Evolutionary conservation across 2,329 filamentous ascomycete genomes (phyloP).

Genomic region (Epichloe typhina): DNA sequence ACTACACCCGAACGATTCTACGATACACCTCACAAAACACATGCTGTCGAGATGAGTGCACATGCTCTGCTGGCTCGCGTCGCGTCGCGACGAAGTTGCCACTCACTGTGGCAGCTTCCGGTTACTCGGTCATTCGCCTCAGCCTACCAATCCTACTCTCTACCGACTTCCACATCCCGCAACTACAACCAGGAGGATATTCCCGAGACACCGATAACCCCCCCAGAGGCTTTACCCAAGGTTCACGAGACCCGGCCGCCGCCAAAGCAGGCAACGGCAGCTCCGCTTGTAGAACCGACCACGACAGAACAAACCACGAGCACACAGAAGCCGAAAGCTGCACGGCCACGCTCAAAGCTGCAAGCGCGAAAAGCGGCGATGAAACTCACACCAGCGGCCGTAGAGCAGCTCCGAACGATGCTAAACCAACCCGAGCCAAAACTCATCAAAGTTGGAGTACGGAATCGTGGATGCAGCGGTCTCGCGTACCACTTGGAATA

Average conservation of each 20-base stretch:
- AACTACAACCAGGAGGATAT: conserved; percentile 28
- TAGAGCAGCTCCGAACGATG: conserved; percentile 63
- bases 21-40: neutral
- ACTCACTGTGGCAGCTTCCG: conserved; percentile 29
- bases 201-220: conserved; percentile 34
- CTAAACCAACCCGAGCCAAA: conserved; percentile 81
- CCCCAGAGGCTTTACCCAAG: conserved; percentile 28
- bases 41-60: conserved; percentile 29
- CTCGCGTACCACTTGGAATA: conserved; percentile 90
- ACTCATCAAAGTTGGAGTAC: conserved; percentile 86
- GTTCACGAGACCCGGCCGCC: conserved; percentile 41
- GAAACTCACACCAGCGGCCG: conserved; percentile 66
- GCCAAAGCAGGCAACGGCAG: conserved; percentile 11
- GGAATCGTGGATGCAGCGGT: conserved; percentile 87
- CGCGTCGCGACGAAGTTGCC: conserved; percentile 27
- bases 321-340: conserved; percentile 46
- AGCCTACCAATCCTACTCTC: conserved; percentile 39
- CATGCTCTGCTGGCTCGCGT: conserved; percentile 26
- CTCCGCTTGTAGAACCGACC: conserved; percentile 7
- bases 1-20: neutral
- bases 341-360: conserved; percentile 22
- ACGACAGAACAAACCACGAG: neutral
- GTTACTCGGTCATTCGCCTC: conserved; percentile 17
- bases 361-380: conserved; percentile 80
- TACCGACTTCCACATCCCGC: conserved; percentile 30